phyloP scores from a whole-genome alignment of 1,139 yeast genomes.

The Hansenula lynferdii region DNA sequence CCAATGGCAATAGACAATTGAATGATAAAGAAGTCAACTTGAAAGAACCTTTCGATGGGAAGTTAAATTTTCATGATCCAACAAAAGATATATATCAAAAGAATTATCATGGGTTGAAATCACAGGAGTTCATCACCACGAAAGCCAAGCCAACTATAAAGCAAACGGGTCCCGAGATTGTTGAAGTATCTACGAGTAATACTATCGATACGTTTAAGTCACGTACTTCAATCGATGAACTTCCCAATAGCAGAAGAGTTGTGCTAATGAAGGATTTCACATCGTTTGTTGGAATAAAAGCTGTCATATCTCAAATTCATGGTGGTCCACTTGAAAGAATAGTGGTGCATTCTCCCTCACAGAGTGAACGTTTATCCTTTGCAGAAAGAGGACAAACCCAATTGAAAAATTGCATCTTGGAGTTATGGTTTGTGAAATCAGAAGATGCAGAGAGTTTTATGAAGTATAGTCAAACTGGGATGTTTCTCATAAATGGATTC shows the following conservation, averaged over 20 bases:
- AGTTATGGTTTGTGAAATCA: slow-evolving; percentile 48
- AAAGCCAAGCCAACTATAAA: no score
- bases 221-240: background rate
- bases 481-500: slow-evolving; percentile 59
- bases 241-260: slow-evolving; percentile 16
- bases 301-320: slow-evolving; percentile 51
- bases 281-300: slow-evolving; percentile 38
- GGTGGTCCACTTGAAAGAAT: slow-evolving; percentile 76
- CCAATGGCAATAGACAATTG: no score
- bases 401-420: slow-evolving; percentile 28
- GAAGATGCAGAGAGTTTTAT: slow-evolving; percentile 55
- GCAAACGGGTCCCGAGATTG: no score
- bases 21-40: no score
- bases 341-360: slow-evolving; percentile 16
- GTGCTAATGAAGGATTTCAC: slow-evolving; percentile 35
- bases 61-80: no score
- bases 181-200: no score
- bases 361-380: background rate
- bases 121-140: no score
- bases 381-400: background rate
- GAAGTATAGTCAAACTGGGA: slow-evolving; percentile 48
- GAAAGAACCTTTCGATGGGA: no score
- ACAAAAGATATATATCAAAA: no score
- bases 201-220: no score
- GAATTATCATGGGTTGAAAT: no score